Percentiles rank a stretch among this genome's conserved stretches.
phyloP scores from a whole-genome alignment of 73 alveolate genomes.

The Breviolum minutum region DNA sequence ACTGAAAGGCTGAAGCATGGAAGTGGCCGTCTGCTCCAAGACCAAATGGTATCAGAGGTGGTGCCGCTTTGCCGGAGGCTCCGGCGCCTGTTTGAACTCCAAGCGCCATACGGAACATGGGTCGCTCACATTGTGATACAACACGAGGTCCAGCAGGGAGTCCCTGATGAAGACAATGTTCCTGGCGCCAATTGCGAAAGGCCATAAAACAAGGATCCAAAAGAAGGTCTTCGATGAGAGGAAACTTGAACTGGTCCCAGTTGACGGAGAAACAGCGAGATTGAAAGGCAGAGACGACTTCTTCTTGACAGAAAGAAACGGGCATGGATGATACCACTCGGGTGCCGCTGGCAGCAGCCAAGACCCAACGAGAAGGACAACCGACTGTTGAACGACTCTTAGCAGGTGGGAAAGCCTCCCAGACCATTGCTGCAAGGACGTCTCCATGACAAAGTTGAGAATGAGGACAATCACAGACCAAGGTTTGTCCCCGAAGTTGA shows the following conservation, averaged over 20 bases:
- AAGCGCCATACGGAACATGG: neutral
- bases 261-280: neutral
- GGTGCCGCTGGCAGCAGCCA: neutral
- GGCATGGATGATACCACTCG: neutral
- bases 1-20: neutral
- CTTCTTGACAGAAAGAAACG: neutral
- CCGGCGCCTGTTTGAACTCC: no score
- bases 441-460: neutral
- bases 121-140: neutral
- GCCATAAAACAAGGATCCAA: neutral
- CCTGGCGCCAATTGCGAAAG: neutral
- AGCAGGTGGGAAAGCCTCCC: neutral
- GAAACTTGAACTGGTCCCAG: neutral
- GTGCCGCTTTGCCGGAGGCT: no score
- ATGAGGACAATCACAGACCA: neutral
- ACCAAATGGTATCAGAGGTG: no score
- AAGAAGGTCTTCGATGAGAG: neutral
- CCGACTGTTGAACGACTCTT: neutral
- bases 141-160: neutral
- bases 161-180: no score
- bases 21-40: conserved; percentile 36
- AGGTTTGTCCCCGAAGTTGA: neutral
- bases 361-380: neutral
- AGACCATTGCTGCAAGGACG: neutral
- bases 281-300: neutral